Percentiles rank a stretch among this genome's conserved stretches.
These are phyloP conservation scores for Saccharomyces hybrid DNA, from an alignment of 1,139 yeast species.

Conservation along the genomic window DNA sequence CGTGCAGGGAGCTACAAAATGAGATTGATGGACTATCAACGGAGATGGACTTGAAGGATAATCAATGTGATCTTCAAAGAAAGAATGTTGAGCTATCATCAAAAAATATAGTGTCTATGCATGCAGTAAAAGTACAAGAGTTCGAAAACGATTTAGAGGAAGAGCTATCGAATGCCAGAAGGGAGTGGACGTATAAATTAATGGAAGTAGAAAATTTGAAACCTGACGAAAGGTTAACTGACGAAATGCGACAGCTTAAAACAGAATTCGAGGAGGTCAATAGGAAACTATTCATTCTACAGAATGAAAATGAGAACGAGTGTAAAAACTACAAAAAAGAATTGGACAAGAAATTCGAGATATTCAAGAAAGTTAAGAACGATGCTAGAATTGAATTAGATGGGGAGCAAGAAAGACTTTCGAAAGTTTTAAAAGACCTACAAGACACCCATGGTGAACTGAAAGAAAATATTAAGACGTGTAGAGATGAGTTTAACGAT, in stretches of 20 bases:
- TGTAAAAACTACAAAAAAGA: slow-evolving; percentile 9
- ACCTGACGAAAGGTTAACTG: slow-evolving; percentile 16
- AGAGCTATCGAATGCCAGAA: slow-evolving; percentile 8
- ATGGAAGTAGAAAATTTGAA: slow-evolving; percentile 15
- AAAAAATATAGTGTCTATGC: slow-evolving; percentile 7
- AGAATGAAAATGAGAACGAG: slow-evolving; percentile 9
- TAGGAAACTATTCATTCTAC: slow-evolving; percentile 8
- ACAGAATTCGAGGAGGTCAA: slow-evolving; percentile 11
- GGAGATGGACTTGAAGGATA: slow-evolving; percentile 11
- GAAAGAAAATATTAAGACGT: slow-evolving; percentile 1
- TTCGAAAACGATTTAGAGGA: slow-evolving; percentile 16
- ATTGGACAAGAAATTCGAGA: slow-evolving; percentile 9
- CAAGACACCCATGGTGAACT: not conserved
- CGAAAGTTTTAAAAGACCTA: not conserved
- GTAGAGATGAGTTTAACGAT: not conserved
- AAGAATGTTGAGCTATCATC: slow-evolving; percentile 12
- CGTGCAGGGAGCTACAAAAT: slow-evolving; percentile 13
- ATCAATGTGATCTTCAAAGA: slow-evolving; percentile 12
- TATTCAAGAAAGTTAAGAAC: slow-evolving; percentile 14
- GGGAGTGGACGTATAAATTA: slow-evolving; percentile 16
- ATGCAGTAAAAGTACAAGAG: slow-evolving; percentile 9
- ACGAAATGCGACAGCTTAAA: slow-evolving; percentile 16
- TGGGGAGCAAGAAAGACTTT: slow-evolving; percentile 2
- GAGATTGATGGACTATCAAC: slow-evolving; percentile 13
- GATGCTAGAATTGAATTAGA: slow-evolving; percentile 9